Evolutionary conservation across 2,329 filamentous ascomycete species (phyloP), one percentile per base, ranked within the genome.

Genomic region (Arthrobotrys entomopaga): DNA sequence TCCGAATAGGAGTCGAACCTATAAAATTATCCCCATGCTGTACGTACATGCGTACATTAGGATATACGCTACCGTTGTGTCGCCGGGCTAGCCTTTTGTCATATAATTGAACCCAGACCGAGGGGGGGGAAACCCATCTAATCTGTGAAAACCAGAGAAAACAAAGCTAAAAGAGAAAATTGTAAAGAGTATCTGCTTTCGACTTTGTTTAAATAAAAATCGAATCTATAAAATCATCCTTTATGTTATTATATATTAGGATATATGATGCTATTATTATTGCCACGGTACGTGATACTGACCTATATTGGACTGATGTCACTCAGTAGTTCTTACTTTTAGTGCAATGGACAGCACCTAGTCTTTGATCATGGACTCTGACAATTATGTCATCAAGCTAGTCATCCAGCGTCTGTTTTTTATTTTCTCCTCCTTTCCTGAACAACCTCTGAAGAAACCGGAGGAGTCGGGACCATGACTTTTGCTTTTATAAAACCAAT

Each of bases 1-100:
- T 22, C 38, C 42, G 54, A 58, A 58, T 58, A 58, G 19, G 19
- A 58, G 16, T 58, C 19, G 54, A 58, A 46, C 38, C 54, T 58
- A 58, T 40, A 38, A 20, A n/a, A 57, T 57, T 20, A 57, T 40
- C 53, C 53, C 40, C 53, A 34, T 57, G 26, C 29, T 38, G 29
- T 34, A n/a, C n/a, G n/a, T n/a, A n/a, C n/a, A n/a, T n/a, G n/a
- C n/a, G 16, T 54, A 57, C n/a, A 40, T 7, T 15, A 57, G 26
- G 53, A 46, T 58, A 58, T n/a, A 58, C 34, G 54, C 15, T 43
- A 58, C 50, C 24, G 24, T 34, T 46, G 54, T 38, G 56, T 59
- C 56, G 34, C 29, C 42, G 29, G 56, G 29, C 2, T 34, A 34
- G 5, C 29, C 29, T 34, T 6, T 10, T 34, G 5, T 34, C 29